phyloP scores from a whole-genome alignment of 202 grass and related monocot genomes.

The Tripidium arundinaceum region DNA sequence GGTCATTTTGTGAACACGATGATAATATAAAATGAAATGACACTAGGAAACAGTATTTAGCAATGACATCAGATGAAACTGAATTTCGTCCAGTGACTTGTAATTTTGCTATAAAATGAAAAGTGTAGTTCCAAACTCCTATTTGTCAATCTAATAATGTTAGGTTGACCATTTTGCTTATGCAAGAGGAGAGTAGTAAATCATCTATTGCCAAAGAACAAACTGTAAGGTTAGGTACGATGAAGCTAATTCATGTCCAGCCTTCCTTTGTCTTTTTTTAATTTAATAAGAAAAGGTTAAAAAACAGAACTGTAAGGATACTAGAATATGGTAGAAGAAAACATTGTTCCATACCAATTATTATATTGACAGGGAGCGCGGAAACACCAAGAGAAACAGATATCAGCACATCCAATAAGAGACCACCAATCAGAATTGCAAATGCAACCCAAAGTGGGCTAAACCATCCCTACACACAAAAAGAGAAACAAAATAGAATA shows the following conservation, averaged over 20 bases:
- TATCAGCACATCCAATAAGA: constrained; percentile 95
- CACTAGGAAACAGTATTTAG: neutral
- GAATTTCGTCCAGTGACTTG: neutral
- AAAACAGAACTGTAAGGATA: constrained; percentile 11
- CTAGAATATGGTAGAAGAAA: constrained; percentile 10
- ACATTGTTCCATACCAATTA: constrained; percentile 72
- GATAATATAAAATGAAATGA: neutral
- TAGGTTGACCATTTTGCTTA: neutral
- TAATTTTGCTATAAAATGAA: constrained; percentile 17
- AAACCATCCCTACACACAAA: constrained; percentile 78
- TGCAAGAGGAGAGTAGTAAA: neutral
- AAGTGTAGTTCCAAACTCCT: neutral
- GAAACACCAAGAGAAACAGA: constrained; percentile 98
- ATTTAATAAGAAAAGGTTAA: constrained; percentile 24
- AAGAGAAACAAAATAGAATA: constrained; percentile 34
- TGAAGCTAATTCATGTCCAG: neutral
- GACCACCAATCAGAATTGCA: constrained; percentile 94
- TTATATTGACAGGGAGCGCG: constrained; percentile 92
- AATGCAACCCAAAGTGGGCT: constrained; percentile 99
- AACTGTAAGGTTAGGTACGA: neutral
- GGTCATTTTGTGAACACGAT: neutral
- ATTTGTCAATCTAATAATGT: neutral
- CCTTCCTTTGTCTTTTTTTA: neutral
- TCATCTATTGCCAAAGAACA: neutral
- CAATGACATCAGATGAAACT: neutral